Base-by-base conservation (phyloP, 345 rosid species). In the Boechera retrofracta region DNA sequence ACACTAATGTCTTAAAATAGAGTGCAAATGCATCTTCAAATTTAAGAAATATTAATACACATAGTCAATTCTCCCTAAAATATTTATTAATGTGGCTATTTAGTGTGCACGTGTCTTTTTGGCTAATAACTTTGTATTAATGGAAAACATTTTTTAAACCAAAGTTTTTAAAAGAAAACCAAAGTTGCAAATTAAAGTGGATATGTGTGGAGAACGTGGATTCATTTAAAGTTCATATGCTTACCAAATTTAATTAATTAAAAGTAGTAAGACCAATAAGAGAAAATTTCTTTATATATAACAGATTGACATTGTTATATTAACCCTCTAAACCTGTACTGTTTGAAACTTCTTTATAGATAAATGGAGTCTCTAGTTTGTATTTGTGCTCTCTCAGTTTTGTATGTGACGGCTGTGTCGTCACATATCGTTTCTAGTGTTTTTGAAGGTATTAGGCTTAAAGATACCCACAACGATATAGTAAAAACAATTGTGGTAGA, bases 401-500 rank as follows among this genome's bases (percentile, higher is more conserved):
- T 66, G 2, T 49, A 33, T 53, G 38, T n/a, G 21, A 52, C 38
- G 8, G 38, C 18, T 53, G 15, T 6, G 26, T 36, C 48, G 13
- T 53, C 60, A 38, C 49, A 52, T 7, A 13, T 36, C 48, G 10
- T 36, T 38, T 35, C 60, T 33, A 13, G 53, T 68, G 49, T 4
- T 53, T 53, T 53, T 53, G 36, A 53, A 51, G 24, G 2, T 28
- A 29, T 4, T 28, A 29, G 8, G 42, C 41, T 64, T 1, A 16
- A 47, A 5, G 56, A 48, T 31, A 32, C 21, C 35, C 38, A 53
- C 24, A 69, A 9, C 0, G 28, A 11, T 31, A 57, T 81, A 49
- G 41, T 57, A 4, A 57, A 21, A 48, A 82, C 35, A 2, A 80
- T 82, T 48, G 73, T 6, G 8, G 87, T 76, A 1, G 84, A 82